Evolutionary conservation across 2,329 filamentous ascomycete species (phyloP).

Genomic region (Beauveria scarabaeidicola): DNA sequence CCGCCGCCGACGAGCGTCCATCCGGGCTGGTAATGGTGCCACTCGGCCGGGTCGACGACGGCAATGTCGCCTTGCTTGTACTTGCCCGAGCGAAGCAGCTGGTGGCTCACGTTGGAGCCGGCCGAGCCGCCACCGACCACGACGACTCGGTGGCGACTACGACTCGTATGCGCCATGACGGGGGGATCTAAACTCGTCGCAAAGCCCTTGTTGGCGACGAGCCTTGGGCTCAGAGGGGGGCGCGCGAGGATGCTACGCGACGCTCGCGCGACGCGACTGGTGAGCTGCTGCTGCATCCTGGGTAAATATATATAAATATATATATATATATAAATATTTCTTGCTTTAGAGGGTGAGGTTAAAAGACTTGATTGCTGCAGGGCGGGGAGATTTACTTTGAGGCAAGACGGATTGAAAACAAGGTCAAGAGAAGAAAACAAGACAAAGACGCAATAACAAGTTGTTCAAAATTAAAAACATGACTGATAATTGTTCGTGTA

Average conservation of each 20-base stretch:
- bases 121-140: conserved; percentile 60
- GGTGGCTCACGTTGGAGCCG: conserved; percentile 57
- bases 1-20: conserved; percentile 63
- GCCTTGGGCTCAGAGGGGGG: not conserved
- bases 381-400: too few species aligned
- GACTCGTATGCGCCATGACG: not conserved
- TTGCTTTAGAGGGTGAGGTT: too few species aligned
- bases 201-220: not conserved
- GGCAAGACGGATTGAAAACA: too few species aligned
- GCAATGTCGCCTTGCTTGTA: conserved; percentile 54
- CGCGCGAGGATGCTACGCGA: not conserved
- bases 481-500: too few species aligned
- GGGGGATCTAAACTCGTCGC: not conserved
- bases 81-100: conserved; percentile 51
- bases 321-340: too few species aligned
- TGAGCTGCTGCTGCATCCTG: not conserved
- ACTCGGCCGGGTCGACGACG: conserved; percentile 52
- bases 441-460: too few species aligned
- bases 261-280: not conserved
- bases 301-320: too few species aligned
- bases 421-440: too few species aligned
- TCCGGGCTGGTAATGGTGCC: conserved; percentile 61
- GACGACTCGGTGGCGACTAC: conserved; percentile 50
- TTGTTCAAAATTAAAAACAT: too few species aligned
- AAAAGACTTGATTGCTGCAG: too few species aligned